Evolutionary conservation across 306 rosid species (phyloP).

Genomic region (Quercus bicolor): DNA sequence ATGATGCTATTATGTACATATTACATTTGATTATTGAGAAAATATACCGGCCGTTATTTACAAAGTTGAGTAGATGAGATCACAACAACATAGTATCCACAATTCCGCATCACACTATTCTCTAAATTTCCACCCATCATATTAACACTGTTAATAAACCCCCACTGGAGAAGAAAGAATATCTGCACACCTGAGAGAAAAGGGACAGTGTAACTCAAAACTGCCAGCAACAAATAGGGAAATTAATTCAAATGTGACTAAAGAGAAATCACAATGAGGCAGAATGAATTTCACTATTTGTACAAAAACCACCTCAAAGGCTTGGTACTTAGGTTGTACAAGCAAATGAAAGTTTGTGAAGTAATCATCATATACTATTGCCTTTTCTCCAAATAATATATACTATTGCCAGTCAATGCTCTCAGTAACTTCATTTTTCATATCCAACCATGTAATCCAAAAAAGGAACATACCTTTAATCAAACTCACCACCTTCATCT

Average conservation of each 20-base stretch:
- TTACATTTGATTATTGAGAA: conserved; percentile 45
- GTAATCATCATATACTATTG: background rate
- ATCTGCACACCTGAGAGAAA: conserved; percentile 52
- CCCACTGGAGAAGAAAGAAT: conserved; percentile 64
- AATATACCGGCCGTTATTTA: conserved; percentile 49
- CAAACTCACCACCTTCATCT: conserved; percentile 40
- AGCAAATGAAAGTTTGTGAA: no score
- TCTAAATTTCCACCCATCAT: conserved; percentile 52
- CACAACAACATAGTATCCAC: conserved; percentile 28
- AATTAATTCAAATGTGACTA: background rate
- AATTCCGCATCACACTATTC: conserved; percentile 45
- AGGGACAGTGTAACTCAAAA: background rate
- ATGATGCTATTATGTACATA: conserved; percentile 58
- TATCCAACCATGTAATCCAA: background rate
- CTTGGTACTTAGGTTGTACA: no score
- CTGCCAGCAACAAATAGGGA: background rate
- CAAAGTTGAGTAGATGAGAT: conserved; percentile 48
- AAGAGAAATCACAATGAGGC: background rate
- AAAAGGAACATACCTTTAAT: conserved; percentile 50
- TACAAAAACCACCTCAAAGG: no score
- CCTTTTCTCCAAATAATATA: no score
- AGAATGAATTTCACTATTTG: background rate
- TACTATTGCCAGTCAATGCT: conserved; percentile 17
- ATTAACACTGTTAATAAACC: conserved; percentile 51
- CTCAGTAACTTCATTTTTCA: conserved; percentile 4